Base-by-base conservation (phyloP, 164 flowering plant genomes). In the Echeveria elegans region DNA sequence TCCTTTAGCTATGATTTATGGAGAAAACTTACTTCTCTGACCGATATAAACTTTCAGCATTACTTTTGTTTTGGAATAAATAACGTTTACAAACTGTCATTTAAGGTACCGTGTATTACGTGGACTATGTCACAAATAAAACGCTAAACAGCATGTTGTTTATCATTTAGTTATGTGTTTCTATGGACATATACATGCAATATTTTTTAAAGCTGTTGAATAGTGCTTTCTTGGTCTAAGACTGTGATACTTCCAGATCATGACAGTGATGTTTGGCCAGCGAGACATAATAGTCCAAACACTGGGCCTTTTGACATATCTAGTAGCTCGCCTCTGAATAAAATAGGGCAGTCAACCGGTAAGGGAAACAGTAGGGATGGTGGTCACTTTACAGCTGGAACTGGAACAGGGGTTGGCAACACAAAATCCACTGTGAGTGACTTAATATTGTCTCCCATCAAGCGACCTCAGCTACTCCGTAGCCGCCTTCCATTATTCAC, bases 181-280 rank as follows among this genome's bases (percentile, higher is more conserved):
- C n/a, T n/a, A n/a, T n/a, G n/a, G n/a, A n/a, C n/a, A n/a, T n/a
- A n/a, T n/a, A n/a, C n/a, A n/a, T n/a, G n/a, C 18, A 15, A 11
- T 43, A 43, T 12, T 2, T 43, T 5, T 43, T 12, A 84, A 78
- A 72, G 72, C 79, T 85, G 86, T 80, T 82, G 74, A 88, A 86
- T 87, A 80, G 87, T 78, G 78, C 80, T 75, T 75, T 92, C 97
- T 77, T 75, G 90, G 85, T 79, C 82, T 76, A 68, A 79, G 81
- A 79, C 86, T 82, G 96, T 97, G 77, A 83, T 77, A 69, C 88
- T 96, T 86, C 96, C 97, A 95, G 99, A 93, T 71, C 86, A 80
- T 30, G 79, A 88, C 75, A 97, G 91, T 60, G 97, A 92, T 70
- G 72, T 86, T 47, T 95, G 97, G 99, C 83, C 89, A 63, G 77